These are phyloP conservation scores for Metarhizium anisopliae DNA, from an alignment of 2,329 filamentous ascomycete genomes.

Conservation along the genomic window DNA sequence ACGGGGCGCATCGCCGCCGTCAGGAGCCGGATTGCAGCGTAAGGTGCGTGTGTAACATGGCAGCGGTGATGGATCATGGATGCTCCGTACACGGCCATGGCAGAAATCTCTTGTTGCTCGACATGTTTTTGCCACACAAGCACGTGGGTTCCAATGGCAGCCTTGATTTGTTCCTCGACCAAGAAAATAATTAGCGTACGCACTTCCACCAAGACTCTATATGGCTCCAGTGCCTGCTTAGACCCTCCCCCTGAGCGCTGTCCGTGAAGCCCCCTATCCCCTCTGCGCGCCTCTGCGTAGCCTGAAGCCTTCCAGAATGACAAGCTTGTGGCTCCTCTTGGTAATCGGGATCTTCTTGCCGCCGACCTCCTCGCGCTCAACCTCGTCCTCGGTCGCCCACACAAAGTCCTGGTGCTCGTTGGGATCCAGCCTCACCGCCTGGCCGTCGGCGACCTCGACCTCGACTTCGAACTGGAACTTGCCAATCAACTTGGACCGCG, in stretches of 20 bases:
- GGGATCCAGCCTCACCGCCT: slow-evolving; percentile 17
- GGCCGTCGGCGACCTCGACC: slow-evolving; percentile 8
- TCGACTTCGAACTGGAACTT: slow-evolving; percentile 11
- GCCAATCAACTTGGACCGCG: neutral
- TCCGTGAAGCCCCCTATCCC: too few species aligned
- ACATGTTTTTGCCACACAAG: too few species aligned
- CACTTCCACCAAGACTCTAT: too few species aligned
- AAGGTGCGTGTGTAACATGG: too few species aligned
- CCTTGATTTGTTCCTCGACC: too few species aligned
- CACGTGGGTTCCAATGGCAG: too few species aligned
- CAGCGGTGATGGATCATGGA: too few species aligned
- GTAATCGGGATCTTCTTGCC: slow-evolving; percentile 11
- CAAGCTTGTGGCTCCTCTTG: slow-evolving; percentile 7
- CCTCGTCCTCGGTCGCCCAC: slow-evolving; percentile 22
- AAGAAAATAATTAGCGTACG: too few species aligned
- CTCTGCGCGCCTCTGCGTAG: neutral
- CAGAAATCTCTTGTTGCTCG: too few species aligned
- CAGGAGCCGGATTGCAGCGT: slow-evolving; percentile 3
- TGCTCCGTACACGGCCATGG: too few species aligned
- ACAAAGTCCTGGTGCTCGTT: slow-evolving; percentile 22
- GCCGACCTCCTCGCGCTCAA: slow-evolving; percentile 10
- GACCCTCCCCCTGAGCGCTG: too few species aligned
- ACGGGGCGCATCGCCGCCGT: slow-evolving; percentile 10
- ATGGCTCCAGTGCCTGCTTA: too few species aligned
- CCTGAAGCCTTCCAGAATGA: slow-evolving; percentile 16